Percentiles rank a stretch among this genome's conserved stretches.
Evolutionary conservation across 2,329 filamentous ascomycete genomes (phyloP).

Genomic region (Sclerotiophoma versabilis): DNA sequence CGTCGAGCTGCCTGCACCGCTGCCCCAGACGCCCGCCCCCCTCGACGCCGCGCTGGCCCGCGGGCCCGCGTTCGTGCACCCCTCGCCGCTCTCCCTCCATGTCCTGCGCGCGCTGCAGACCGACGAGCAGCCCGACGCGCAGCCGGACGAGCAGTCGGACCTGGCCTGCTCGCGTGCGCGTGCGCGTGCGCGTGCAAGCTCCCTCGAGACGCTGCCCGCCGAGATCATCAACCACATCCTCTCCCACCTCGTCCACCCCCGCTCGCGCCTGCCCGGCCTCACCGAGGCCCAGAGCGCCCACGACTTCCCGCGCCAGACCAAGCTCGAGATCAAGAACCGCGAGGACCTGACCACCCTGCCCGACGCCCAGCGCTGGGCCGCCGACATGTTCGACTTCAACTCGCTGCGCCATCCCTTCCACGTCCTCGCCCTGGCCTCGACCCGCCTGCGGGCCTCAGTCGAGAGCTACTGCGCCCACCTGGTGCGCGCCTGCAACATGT

Average conservation of each 20-base stretch:
- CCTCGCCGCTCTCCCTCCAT: no score
- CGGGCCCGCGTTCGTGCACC: background rate
- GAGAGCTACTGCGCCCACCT: conserved; percentile 38
- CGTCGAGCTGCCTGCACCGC: background rate
- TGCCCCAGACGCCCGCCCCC: background rate
- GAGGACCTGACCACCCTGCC: conserved; percentile 31
- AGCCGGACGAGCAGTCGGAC: background rate
- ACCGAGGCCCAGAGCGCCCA: conserved; percentile 37
- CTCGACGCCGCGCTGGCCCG: background rate
- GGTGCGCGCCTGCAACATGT: conserved; percentile 36
- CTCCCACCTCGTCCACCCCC: conserved; percentile 36
- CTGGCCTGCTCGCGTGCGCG: no score
- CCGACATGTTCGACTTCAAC: conserved; percentile 38
- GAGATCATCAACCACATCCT: conserved; percentile 41
- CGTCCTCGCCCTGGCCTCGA: conserved; percentile 35
- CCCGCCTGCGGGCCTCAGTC: conserved; percentile 26
- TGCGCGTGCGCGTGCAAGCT: conserved; percentile 7
- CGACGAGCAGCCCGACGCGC: background rate
- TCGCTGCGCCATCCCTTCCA: conserved; percentile 37
- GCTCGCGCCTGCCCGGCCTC: conserved; percentile 39
- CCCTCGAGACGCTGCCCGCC: conserved; percentile 34
- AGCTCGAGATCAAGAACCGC: conserved; percentile 27
- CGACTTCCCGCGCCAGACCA: conserved; percentile 24
- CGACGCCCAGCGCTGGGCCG: conserved; percentile 36
- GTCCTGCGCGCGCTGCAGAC: no score